A percentile compares a stretch with the other conserved stretches of the same genome.
phyloP scores from a whole-genome alignment of 805 yeast genomes.

The Lipomyces orientalis region DNA sequence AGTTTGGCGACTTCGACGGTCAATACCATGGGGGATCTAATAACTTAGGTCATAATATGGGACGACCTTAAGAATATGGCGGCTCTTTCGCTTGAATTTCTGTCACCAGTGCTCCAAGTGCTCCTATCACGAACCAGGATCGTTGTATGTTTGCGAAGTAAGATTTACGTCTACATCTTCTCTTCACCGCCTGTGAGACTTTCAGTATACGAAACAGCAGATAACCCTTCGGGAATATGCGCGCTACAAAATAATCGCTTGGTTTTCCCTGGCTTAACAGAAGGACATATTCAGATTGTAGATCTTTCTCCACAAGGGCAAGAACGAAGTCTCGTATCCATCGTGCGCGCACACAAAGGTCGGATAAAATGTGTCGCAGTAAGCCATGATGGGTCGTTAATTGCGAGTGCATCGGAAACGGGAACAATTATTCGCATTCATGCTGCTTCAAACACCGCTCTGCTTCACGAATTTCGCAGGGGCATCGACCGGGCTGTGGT shows the following conservation, averaged over 20 bases:
- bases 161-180: conserved; percentile 78
- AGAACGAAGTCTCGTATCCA: conserved; percentile 66
- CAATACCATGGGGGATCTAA: background rate
- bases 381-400: conserved; percentile 65
- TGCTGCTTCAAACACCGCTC: conserved; percentile 68
- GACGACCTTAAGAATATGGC: conserved; percentile 83
- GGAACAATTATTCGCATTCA: conserved; percentile 83
- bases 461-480: conserved; percentile 83
- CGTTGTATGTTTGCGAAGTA: conserved; percentile 69
- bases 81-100: conserved; percentile 74
- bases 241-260: conserved; percentile 60
- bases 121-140: conserved; percentile 76
- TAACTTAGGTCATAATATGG: conserved; percentile 70
- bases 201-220: conserved; percentile 66
- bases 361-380: conserved; percentile 66
- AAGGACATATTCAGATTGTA: conserved; percentile 81
- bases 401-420: conserved; percentile 81
- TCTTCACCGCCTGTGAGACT: conserved; percentile 76
- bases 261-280: conserved; percentile 77
- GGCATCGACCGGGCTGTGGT: conserved; percentile 86
- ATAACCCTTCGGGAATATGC: conserved; percentile 67
- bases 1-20: background rate
- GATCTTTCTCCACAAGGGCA: conserved; percentile 71
- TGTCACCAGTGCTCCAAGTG: conserved; percentile 75
- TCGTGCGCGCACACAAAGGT: conserved; percentile 78